phyloP scores from a whole-genome alignment of 2,329 filamentous ascomycete genomes.

The Diaporthe destruens region DNA sequence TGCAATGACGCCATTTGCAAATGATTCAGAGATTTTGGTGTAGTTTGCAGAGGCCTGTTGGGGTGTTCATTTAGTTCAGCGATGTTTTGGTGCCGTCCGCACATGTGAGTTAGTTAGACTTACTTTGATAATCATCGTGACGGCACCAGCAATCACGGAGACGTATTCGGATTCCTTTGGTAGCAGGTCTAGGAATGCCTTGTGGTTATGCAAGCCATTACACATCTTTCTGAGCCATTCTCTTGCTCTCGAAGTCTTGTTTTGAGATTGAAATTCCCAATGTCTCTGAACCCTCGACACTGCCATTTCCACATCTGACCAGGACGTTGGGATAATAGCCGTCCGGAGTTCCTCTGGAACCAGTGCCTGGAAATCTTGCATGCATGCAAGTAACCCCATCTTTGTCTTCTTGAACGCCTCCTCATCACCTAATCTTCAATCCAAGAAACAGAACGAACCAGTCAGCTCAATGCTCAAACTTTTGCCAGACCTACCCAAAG shows the following conservation, averaged over 20 bases:
- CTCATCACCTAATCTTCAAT: not conserved
- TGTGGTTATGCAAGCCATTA: not conserved
- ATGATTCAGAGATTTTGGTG: not conserved
- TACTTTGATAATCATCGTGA: not conserved
- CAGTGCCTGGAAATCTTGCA: not conserved
- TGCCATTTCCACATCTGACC: not conserved
- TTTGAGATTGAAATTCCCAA: not conserved
- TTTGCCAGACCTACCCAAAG: too few species aligned
- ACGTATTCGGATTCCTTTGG: conserved; percentile 2
- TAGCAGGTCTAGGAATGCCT: not conserved
- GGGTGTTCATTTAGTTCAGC: not conserved
- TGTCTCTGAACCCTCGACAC: not conserved
- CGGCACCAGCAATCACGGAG: not conserved
- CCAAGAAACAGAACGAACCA: not conserved
- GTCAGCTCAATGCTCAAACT: not conserved
- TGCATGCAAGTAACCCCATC: not conserved
- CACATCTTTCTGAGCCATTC: conserved; percentile 1
- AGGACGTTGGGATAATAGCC: not conserved
- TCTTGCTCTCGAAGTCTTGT: not conserved
- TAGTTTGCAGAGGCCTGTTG: not conserved
- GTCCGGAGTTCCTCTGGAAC: not conserved
- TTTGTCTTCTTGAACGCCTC: not conserved
- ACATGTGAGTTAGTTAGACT: not conserved
- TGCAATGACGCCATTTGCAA: not conserved
- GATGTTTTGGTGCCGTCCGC: rapidly evolving